phyloP scores from a whole-genome alignment of 2,329 filamentous ascomycete species.

The Diplodia sapinea region DNA sequence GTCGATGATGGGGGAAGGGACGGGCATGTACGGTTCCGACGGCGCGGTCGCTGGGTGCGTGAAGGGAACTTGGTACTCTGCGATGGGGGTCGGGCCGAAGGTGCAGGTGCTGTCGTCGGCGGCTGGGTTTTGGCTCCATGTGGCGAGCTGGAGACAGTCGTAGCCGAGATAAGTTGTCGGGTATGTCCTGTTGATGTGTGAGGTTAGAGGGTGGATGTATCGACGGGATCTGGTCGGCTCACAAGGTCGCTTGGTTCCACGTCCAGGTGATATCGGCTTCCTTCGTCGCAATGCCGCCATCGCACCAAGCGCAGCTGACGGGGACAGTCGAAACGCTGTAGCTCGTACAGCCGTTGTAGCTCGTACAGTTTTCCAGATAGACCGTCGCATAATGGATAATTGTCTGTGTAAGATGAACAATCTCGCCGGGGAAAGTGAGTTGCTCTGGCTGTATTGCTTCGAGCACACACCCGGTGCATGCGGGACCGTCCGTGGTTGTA shows the following conservation, averaged over 20 bases:
- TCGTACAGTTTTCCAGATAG: too few relatives aligned
- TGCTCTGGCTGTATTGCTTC: neutral
- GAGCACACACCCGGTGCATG: neutral
- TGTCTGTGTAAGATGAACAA: neutral
- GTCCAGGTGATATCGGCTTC: neutral
- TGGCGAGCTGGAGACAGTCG: neutral
- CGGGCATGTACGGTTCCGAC: neutral
- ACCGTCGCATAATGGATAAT: too few relatives aligned
- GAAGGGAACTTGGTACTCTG: neutral
- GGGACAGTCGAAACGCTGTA: neutral
- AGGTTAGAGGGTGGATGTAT: too few relatives aligned
- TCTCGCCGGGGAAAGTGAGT: neutral
- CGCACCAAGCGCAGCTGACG: neutral
- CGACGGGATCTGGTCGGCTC: neutral
- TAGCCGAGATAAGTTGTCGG: neutral
- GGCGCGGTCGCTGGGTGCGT: neutral
- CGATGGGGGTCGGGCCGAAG: neutral
- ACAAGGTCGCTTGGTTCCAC: neutral
- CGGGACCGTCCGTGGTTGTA: neutral
- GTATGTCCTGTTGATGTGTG: neutral
- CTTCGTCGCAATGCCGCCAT: neutral
- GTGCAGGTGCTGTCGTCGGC: neutral
- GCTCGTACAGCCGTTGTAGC: neutral
- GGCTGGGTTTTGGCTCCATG: neutral
- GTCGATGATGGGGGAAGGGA: neutral